These are phyloP conservation scores for Gossypium thurberi DNA, from an alignment of 345 rosid species.

Conservation along the genomic window DNA sequence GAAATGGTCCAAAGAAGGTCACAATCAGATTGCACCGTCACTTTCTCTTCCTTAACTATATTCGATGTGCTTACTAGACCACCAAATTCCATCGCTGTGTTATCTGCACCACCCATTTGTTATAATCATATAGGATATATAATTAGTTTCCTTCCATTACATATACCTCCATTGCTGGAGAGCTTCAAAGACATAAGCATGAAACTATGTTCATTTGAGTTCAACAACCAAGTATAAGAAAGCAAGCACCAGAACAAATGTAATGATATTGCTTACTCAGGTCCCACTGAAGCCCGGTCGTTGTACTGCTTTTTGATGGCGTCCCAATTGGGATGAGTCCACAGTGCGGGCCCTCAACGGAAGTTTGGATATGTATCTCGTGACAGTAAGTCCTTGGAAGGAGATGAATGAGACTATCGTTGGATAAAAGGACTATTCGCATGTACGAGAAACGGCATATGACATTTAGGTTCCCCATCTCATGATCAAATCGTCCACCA, in stretches of 20 bases:
- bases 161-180: neutral
- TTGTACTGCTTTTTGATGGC: slow-evolving; percentile 61
- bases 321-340: slow-evolving; percentile 81
- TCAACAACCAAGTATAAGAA: neutral
- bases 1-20: slow-evolving; percentile 97
- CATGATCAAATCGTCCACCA: slow-evolving; percentile 96
- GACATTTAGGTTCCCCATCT: slow-evolving; percentile 80
- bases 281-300: slow-evolving; percentile 89
- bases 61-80: slow-evolving; percentile 84
- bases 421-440: slow-evolving; percentile 59
- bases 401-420: slow-evolving; percentile 73
- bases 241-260: neutral
- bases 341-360: slow-evolving; percentile 76
- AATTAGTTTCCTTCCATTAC: no score
- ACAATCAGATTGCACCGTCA: slow-evolving; percentile 65
- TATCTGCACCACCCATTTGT: slow-evolving; percentile 29
- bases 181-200: neutral
- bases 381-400: slow-evolving; percentile 66
- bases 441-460: slow-evolving; percentile 47
- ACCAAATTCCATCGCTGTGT: slow-evolving; percentile 76
- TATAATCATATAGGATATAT: no score
- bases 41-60: slow-evolving; percentile 40
- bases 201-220: neutral
- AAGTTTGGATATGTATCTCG: slow-evolving; percentile 48
- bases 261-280: slow-evolving; percentile 45